These are phyloP conservation scores for Neonectria ditissima DNA, from an alignment of 2,329 filamentous ascomycete species.

Conservation along the genomic window DNA sequence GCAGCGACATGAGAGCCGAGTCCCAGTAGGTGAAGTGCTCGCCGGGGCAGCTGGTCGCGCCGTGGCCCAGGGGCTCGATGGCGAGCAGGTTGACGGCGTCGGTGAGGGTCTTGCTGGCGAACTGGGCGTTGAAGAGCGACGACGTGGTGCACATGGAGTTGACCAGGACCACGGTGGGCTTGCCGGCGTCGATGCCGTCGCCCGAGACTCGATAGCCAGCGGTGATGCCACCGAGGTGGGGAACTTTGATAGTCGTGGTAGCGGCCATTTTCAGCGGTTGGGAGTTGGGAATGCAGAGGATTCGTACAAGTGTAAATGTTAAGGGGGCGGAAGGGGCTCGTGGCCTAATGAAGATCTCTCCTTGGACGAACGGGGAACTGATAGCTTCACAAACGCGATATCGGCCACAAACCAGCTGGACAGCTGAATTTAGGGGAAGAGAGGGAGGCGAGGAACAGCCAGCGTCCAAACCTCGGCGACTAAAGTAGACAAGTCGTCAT, in stretches of 20 bases:
- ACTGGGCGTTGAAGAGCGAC: constrained; percentile 59
- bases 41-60: constrained; percentile 54
- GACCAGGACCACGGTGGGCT: constrained; percentile 64
- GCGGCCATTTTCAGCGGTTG: constrained; percentile 49
- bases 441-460: neutral
- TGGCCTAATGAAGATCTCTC: constrained; percentile 6
- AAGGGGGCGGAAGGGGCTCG: constrained; percentile 1
- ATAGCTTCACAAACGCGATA: neutral
- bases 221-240: constrained; percentile 61
- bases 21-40: constrained; percentile 69
- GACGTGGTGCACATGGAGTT: constrained; percentile 65
- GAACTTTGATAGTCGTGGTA: constrained; percentile 57
- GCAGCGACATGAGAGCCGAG: constrained; percentile 64
- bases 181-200: constrained; percentile 58
- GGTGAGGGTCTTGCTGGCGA: constrained; percentile 54
- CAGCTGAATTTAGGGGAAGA: neutral
- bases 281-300: neutral
- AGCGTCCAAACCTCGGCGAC: neutral
- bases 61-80: constrained; percentile 66
- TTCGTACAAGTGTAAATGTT: neutral
- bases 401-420: neutral
- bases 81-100: constrained; percentile 61
- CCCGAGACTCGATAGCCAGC: constrained; percentile 59
- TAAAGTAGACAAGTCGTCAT: neutral
- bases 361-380: neutral